Conservation (phyloP, 1,284 basidiomycete species). For the Meira nashicola region DNA sequence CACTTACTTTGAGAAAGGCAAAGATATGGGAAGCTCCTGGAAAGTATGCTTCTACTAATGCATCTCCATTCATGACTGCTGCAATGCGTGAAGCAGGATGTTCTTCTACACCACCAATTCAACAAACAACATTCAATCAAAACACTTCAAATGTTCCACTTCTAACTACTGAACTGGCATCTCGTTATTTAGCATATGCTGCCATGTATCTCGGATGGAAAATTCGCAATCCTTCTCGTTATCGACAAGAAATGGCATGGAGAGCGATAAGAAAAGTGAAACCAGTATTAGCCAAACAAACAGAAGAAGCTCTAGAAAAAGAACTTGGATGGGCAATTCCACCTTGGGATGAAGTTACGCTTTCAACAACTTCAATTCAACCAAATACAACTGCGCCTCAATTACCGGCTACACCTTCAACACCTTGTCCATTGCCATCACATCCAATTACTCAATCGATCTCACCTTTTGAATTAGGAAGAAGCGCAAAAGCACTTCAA, state of each 20-base stretch:
- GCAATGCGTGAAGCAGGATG: conserved; percentile 8
- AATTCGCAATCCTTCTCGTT: conserved; percentile 4
- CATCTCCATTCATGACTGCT: conserved; percentile 6
- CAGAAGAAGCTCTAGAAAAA: conserved; percentile 8
- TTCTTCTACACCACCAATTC: not conserved
- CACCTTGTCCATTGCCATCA: not conserved
- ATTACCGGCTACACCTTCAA: not conserved
- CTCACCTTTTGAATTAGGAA: not conserved
- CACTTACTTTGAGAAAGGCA: too few relatives aligned
- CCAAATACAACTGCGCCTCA: not conserved
- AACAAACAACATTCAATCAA: not conserved
- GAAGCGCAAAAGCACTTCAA: not conserved
- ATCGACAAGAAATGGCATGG: conserved; percentile 6
- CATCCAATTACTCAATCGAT: not conserved
- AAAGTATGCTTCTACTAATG: not conserved
- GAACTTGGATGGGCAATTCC: conserved; percentile 6
- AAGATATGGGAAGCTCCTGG: not conserved
- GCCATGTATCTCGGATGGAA: conserved; percentile 11
- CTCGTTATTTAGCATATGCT: conserved; percentile 11
- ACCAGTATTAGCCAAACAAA: conserved; percentile 6
- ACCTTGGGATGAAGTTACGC: not conserved
- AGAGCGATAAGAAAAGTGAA: conserved; percentile 1
- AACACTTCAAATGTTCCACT: not conserved
- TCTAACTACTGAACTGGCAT: conserved; percentile 8
- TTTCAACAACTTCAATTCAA: not conserved